Base-by-base conservation (phyloP, 2,329 filamentous ascomycete species). In the Pseudonectria buxi region DNA sequence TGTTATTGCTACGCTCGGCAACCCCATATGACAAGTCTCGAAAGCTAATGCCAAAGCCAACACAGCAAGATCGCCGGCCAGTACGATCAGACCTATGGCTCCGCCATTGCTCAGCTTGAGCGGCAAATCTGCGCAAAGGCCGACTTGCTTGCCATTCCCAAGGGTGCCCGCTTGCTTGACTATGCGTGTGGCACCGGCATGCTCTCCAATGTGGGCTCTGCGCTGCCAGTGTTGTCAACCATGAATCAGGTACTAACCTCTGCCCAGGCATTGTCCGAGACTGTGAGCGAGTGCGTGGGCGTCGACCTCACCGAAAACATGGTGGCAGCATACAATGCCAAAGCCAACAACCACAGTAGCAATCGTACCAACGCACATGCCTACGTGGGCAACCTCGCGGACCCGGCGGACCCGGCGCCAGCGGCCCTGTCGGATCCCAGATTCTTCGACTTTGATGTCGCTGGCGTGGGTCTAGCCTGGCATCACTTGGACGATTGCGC, bases 141-240 rank as follows among this genome's bases (percentile, higher is more conserved):
- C 6, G 65, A 71, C 34, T 84, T 83, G 64, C 72, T 86, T 38
- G 78, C 76, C 28, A 70, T 76, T 24, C 47, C 47, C 28, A 34
- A 63, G 48, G 50, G 52, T 49, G 37, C 65, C 77, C 70, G 71
- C 30, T 59, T 86, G 14, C 65, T 88, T 2, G 84, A 89, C 55
- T 89, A 88, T 58, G 84, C 84, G 12, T 88, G 83, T 53, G 84
- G 84, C 7, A 80, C 81, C 6, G 82, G 82, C 3, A 59, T 76
- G 36, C 66, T 85, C 43, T 81, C 81, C 10, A 69, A 72, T 56
- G 80, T 83, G 54, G 46, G 69, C n/a, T n/a, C n/a, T n/a, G n/a
- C n/a, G n/a, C n/a, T n/a, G n/a, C n/a, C n/a, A n/a, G n/a, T n/a
- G n/a, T n/a, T n/a, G n/a, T n/a, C n/a, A n/a, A n/a, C n/a, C n/a